Percentiles rank a stretch among this genome's conserved stretches.
Evolutionary conservation across 148 eudicot genomes (phyloP).

Genomic region (Pharnaceum exiguum): DNA sequence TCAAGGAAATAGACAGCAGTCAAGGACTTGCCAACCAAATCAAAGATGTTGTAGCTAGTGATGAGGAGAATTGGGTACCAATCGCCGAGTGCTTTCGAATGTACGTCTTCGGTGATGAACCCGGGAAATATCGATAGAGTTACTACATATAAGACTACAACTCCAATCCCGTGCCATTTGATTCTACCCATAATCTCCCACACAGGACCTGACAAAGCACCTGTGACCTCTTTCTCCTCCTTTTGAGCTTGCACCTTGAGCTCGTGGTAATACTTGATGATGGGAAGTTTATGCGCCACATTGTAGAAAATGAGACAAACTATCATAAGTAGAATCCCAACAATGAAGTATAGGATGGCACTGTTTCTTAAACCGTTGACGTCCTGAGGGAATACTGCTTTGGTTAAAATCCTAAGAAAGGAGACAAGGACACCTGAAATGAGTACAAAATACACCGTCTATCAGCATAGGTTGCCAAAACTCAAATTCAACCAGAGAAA

Average conservation of each 20-base stretch:
- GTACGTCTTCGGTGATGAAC: conserved; percentile 87
- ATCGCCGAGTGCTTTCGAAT: conserved; percentile 62
- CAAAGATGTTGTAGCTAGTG: conserved; percentile 71
- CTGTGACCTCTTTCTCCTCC: conserved; percentile 55
- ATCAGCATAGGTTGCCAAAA: background rate
- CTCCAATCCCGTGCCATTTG: conserved; percentile 73
- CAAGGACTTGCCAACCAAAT: conserved; percentile 73
- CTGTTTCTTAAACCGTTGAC: conserved; percentile 66
- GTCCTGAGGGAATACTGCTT: conserved; percentile 82
- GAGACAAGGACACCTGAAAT: conserved; percentile 89
- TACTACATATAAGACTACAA: conserved; percentile 60
- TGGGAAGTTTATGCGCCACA: conserved; percentile 70
- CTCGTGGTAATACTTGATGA: conserved; percentile 75
- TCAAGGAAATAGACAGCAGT: conserved; percentile 66
- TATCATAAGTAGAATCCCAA: conserved; percentile 71
- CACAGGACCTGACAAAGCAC: conserved; percentile 43
- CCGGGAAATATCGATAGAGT: conserved; percentile 91
- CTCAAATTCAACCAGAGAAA: background rate
- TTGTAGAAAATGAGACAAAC: conserved; percentile 70
- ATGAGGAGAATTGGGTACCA: conserved; percentile 85
- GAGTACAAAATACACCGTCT: background rate
- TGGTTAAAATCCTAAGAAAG: conserved; percentile 66
- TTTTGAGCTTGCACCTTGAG: conserved; percentile 53
- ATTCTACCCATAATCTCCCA: conserved; percentile 67
- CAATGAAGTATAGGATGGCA: conserved; percentile 81